phyloP scores from a whole-genome alignment of 257 asterid species.

The Lantana camara region DNA sequence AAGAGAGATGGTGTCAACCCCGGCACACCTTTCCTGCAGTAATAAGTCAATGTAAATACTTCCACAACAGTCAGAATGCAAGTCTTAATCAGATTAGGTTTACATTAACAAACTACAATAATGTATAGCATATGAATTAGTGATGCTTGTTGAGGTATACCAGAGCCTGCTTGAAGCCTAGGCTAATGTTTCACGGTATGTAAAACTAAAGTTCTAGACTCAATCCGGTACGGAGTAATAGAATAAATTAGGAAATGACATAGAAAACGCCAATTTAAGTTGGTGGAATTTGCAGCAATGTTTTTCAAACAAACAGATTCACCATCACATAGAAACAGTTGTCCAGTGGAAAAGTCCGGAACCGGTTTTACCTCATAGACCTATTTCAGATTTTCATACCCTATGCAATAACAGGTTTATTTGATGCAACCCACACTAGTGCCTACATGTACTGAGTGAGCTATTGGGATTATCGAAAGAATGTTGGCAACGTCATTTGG shows the following conservation, averaged over 20 bases:
- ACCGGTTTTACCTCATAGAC: constrained; percentile 22
- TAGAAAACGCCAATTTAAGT: not conserved
- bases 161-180: not conserved
- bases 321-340: not conserved
- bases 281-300: constrained; percentile 1
- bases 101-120: constrained; percentile 2
- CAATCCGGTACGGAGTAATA: constrained; percentile 20
- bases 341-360: not conserved
- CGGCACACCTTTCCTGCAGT: constrained; percentile 99
- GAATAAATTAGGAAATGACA: not conserved
- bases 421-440: constrained; percentile 13
- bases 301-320: constrained; percentile 1
- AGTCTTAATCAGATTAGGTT: constrained; percentile 18
- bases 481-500: not conserved
- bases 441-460: constrained; percentile 15
- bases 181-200: constrained; percentile 12
- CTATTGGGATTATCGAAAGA: constrained; percentile 19
- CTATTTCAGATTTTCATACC: constrained; percentile 23
- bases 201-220: constrained; percentile 22
- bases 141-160: constrained; percentile 12
- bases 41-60: constrained; percentile 34
- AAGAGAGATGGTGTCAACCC: constrained; percentile 83
- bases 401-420: not conserved
- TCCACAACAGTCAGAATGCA: constrained; percentile 27
- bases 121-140: not conserved